Percentiles rank a stretch among this genome's conserved stretches.
Evolutionary conservation across 192 early-diverging fungal genomes (phyloP).

Genomic region (Coemansia sp.): DNA sequence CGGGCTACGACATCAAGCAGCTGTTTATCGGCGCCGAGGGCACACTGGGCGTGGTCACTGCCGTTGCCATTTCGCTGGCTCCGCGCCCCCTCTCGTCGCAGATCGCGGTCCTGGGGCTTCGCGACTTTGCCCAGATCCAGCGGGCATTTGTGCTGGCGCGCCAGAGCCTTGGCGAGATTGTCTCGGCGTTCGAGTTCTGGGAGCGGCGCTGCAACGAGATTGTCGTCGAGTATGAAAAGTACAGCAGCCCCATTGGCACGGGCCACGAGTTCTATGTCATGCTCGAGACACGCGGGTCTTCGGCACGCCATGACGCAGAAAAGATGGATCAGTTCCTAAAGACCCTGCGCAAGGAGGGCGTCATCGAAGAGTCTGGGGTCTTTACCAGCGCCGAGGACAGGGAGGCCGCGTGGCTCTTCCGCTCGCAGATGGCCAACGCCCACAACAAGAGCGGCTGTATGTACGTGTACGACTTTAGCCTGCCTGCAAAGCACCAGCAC

Average conservation of each 20-base stretch:
- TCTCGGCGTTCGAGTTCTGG: constrained; percentile 98
- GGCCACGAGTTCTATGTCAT: constrained; percentile 56
- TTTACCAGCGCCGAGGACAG: constrained; percentile 18
- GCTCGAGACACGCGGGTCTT: constrained; percentile 88
- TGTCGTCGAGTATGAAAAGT: constrained; percentile 43
- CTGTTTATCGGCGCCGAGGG: constrained; percentile 98
- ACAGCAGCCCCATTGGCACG: constrained; percentile 10
- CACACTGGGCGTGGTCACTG: constrained; percentile 90
- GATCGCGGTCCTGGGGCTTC: constrained; percentile 71
- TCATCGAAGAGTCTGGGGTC: constrained; percentile 14
- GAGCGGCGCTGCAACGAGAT: constrained; percentile 68
- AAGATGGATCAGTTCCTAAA: constrained; percentile 49
- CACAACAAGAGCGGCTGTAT: constrained; percentile 44
- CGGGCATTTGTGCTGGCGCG: constrained; percentile 74
- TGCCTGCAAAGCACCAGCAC: constrained; percentile 34
- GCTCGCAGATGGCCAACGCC: constrained; percentile 43
- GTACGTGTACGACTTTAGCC: constrained; percentile 46
- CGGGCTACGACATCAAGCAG: constrained; percentile 96
- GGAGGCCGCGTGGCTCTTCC: constrained; percentile 37
- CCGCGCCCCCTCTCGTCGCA: constrained; percentile 61
- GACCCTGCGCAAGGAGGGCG: constrained; percentile 2
- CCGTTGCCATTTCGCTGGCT: constrained; percentile 80
- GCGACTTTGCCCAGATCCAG: constrained; percentile 76
- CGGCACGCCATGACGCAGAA: constrained; percentile 84
- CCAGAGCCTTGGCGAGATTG: constrained; percentile 78